These are phyloP conservation scores for Euphrasia confusa DNA, from an alignment of 257 asterid species.

Conservation along the genomic window DNA sequence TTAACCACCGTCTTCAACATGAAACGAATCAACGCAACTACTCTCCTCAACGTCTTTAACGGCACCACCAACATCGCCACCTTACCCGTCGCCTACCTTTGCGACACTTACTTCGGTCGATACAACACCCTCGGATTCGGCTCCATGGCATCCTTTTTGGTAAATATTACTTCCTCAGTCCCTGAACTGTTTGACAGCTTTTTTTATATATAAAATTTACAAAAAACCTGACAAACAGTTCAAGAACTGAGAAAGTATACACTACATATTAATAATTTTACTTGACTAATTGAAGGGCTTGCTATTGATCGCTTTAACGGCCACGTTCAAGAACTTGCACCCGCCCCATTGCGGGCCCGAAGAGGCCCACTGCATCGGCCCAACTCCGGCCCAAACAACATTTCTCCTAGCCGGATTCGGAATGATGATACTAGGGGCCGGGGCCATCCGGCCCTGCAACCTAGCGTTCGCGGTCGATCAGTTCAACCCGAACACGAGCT, in stretches of 20 bases:
- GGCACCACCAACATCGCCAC: conserved; percentile 75
- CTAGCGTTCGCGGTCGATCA: conserved; percentile 82
- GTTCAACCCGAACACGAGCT: conserved; percentile 59
- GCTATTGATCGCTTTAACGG: conserved; percentile 50
- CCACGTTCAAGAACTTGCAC: conserved; percentile 48
- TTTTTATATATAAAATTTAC: too few relatives aligned
- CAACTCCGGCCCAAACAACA: conserved; percentile 49
- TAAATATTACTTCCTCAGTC: neutral
- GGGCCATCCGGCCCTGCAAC: conserved; percentile 71
- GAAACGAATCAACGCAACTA: conserved; percentile 52
- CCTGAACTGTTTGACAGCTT: too few relatives aligned
- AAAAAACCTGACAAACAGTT: too few relatives aligned
- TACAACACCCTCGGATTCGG: conserved; percentile 63
- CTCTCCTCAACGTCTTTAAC: conserved; percentile 54
- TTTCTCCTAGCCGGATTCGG: conserved; percentile 48
- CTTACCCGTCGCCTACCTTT: conserved; percentile 52
- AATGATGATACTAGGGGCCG: conserved; percentile 57
- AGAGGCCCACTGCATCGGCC: conserved; percentile 38
- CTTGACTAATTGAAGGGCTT: conserved; percentile 39
- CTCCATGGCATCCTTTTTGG: conserved; percentile 60
- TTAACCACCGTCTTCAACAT: conserved; percentile 68
- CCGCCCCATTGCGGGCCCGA: conserved; percentile 54
- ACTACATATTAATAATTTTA: too few relatives aligned
- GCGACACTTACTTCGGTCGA: conserved; percentile 74
- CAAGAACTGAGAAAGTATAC: too few relatives aligned